Base-by-base conservation (phyloP, 352 stramenopile species). In the Aphanomyces astaci region DNA sequence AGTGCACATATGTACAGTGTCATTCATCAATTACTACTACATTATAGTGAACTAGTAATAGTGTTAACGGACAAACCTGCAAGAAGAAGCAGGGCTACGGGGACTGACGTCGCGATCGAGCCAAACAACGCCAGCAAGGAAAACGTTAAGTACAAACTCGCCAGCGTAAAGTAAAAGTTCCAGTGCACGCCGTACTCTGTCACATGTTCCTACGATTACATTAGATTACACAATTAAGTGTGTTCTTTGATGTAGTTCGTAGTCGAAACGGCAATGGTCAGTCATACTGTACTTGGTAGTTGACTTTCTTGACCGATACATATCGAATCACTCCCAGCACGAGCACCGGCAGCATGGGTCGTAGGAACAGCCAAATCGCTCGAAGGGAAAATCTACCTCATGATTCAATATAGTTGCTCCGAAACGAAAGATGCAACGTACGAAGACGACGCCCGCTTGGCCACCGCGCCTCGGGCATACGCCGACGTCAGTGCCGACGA, bases 161-260 rank as follows among this genome's bases (percentile, higher is more conserved):
- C 87, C 22, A 99, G 84, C 3, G 96, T 99, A 66, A 98, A 98
- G 80, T 99, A 99, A 72, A 99, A 99, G 78, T 99, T 99, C 97
- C 97, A 99, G 78, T 99, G 97, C 22, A 99, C 88, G 32, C 97
- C 97, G 75, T 99, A 99, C 78, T 99, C 97, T 4, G 86, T 96
- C 46, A 98, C 94, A 69, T 99, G 96, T 64, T 98, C 88, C 78
- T 96, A 72, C 7, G 33, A 56, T 24, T 56, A 39, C 52, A n/a
- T 62, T 15, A 36, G 24, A 63, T 13, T 2, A n/a, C n/a, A n/a
- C n/a, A n/a, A n/a, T n/a, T n/a, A 46, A 13, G 45, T 24, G 17
- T 36, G 2, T 52, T n/a, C n/a, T n/a, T n/a, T n/a, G 36, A 43
- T 43, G 36, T 43, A 15, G 7, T 15, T 43, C 15, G 4, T 19